A percentile compares a stretch with the other conserved stretches of the same genome.
Conservation (phyloP, 129 eudicot species). For the Arctium minus region DNA sequence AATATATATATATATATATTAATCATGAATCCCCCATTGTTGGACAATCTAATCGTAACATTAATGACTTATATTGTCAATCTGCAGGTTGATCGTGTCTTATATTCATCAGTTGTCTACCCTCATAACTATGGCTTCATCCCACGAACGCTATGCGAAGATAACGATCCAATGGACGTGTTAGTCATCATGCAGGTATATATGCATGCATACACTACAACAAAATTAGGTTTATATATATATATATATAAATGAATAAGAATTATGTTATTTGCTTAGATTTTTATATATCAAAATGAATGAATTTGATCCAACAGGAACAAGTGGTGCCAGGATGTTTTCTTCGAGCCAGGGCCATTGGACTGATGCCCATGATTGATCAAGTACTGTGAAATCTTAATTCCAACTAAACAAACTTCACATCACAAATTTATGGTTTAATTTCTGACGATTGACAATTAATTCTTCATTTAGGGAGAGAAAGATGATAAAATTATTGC, state of each 20-base stretch:
- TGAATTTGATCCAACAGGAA: conserved; percentile 37
- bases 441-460: background rate
- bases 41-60: too few relatives aligned
- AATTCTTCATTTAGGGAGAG: conserved; percentile 51
- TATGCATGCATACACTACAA: background rate
- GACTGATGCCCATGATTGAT: conserved; percentile 98
- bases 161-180: conserved; percentile 87
- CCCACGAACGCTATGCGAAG: conserved; percentile 85
- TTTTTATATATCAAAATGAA: too few relatives aligned
- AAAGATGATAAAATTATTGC: conserved; percentile 93
- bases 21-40: background rate
- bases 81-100: conserved; percentile 73
- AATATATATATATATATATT: too few relatives aligned
- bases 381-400: conserved; percentile 41
- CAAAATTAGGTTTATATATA: background rate
- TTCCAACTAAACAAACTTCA: background rate
- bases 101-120: conserved; percentile 85
- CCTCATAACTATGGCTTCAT: conserved; percentile 89
- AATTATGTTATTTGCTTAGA: too few relatives aligned
- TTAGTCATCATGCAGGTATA: conserved; percentile 77
- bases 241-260: too few relatives aligned
- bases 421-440: background rate
- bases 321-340: conserved; percentile 90
- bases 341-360: conserved; percentile 88
- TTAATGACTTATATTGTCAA: too few relatives aligned